phyloP scores from a whole-genome alignment of 2,329 filamentous ascomycete species.

The Xylaria multiplex region DNA sequence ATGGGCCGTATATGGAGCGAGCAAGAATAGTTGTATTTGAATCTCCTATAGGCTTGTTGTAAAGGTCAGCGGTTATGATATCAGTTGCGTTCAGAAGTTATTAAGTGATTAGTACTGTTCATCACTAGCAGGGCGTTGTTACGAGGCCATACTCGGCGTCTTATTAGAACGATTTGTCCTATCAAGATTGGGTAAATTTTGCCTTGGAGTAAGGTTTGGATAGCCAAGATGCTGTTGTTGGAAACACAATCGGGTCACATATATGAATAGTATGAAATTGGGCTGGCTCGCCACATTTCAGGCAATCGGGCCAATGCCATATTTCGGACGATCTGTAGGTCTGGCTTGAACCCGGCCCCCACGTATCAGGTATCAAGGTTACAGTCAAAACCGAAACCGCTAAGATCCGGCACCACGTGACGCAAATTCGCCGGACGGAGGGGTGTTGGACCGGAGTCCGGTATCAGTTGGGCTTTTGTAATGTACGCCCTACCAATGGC shows the following conservation, averaged over 20 bases:
- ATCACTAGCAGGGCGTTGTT: background rate
- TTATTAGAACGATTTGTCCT: background rate
- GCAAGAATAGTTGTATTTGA: too few species aligned
- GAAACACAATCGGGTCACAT: background rate
- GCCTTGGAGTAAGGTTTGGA: background rate
- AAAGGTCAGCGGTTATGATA: background rate
- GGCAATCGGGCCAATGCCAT: background rate
- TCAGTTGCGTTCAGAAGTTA: background rate
- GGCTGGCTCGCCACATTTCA: background rate
- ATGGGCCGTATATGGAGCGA: too few species aligned
- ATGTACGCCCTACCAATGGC: constrained; percentile 12
- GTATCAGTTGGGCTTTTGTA: background rate
- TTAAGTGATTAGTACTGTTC: background rate
- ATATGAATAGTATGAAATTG: background rate
- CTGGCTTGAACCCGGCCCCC: constrained; percentile 5
- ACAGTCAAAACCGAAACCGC: background rate
- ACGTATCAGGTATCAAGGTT: constrained; percentile 13
- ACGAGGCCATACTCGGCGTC: too few species aligned
- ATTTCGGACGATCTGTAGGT: constrained; percentile 1
- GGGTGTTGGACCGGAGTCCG: background rate
- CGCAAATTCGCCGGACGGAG: constrained; percentile 2
- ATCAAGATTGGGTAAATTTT: background rate
- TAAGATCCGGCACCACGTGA: constrained; percentile 10
- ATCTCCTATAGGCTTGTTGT: too few species aligned
- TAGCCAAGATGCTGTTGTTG: background rate